Percentiles rank a stretch among this genome's conserved stretches.
Evolutionary conservation across 441 rosid species (phyloP).

Genomic region (Brassica hybrid): DNA sequence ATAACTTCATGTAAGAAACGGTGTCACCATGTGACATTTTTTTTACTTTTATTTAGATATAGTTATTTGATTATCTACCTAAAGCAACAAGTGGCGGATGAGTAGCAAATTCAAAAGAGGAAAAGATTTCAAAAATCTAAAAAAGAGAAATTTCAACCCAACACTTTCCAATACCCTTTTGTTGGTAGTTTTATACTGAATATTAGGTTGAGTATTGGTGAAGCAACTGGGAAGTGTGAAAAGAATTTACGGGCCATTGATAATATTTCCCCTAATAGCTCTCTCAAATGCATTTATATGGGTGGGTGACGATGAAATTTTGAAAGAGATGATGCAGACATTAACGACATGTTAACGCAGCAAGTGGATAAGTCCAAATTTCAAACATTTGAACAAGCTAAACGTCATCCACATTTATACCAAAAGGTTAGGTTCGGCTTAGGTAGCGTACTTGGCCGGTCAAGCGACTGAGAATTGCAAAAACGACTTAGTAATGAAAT

Average conservation of each 20-base stretch:
- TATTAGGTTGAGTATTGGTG: constrained; percentile 22
- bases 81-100: constrained; percentile 13
- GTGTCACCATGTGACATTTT: background rate
- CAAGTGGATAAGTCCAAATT: background rate
- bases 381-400: background rate
- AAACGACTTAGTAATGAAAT: background rate
- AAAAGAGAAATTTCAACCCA: constrained; percentile 1
- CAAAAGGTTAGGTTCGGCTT: background rate
- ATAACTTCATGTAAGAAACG: constrained; percentile 13
- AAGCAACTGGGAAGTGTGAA: constrained; percentile 12
- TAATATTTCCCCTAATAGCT: background rate
- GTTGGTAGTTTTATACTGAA: background rate
- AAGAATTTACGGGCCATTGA: background rate
- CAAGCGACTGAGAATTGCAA: background rate
- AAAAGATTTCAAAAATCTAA: constrained; percentile 12
- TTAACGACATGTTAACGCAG: background rate
- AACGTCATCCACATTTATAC: background rate
- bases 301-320: background rate
- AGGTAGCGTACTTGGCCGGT: background rate
- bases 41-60: background rate
- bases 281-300: background rate
- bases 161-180: constrained; percentile 2
- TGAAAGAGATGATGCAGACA: background rate
- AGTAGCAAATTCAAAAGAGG: constrained; percentile 22
- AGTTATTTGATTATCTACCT: constrained; percentile 11